Conservation (phyloP, 2,329 filamentous ascomycete genomes). For the Leptographium lundbergii region DNA sequence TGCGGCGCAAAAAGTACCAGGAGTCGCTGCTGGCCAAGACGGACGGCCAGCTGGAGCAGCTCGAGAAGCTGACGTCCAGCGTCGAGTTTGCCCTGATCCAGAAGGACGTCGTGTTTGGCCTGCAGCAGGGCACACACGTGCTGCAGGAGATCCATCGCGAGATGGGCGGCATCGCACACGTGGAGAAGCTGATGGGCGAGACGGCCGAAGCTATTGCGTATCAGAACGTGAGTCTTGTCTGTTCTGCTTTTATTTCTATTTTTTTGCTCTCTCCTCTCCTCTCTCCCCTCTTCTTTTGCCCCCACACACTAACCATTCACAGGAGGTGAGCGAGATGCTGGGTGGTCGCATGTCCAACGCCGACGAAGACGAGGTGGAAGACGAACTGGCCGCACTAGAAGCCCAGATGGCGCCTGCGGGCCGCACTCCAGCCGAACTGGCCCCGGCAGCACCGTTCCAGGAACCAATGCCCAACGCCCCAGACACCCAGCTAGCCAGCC, state of each 20-base stretch:
- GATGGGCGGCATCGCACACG: constrained; percentile 88
- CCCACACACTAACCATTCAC: constrained; percentile 2
- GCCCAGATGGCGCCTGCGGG: constrained; percentile 32
- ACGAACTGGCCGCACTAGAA: constrained; percentile 77
- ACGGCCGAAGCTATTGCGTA: constrained; percentile 83
- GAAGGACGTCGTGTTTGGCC: constrained; percentile 86
- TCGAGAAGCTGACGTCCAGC: constrained; percentile 75
- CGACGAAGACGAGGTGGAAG: constrained; percentile 96
- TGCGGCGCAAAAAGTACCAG: constrained; percentile 95
- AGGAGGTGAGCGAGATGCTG: constrained; percentile 91
- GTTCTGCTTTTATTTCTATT: background rate
- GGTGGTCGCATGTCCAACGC: constrained; percentile 80
- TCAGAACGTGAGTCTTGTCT: constrained; percentile 51
- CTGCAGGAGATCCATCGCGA: constrained; percentile 85
- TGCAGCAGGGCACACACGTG: constrained; percentile 84
- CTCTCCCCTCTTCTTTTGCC: background rate
- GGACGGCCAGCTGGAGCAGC: constrained; percentile 82
- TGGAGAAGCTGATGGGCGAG: constrained; percentile 92
- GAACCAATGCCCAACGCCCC: constrained; percentile 47
- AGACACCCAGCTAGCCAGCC: constrained; percentile 6
- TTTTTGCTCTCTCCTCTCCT: too few relatives aligned
- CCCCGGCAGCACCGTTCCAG: constrained; percentile 8
- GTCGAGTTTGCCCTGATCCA: constrained; percentile 96
- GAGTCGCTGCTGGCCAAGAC: constrained; percentile 80
- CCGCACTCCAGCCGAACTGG: constrained; percentile 13